These are phyloP conservation scores for Hypoxylon perforatum DNA, from an alignment of 495 filamentous ascomycete genomes.

Conservation along the genomic window DNA sequence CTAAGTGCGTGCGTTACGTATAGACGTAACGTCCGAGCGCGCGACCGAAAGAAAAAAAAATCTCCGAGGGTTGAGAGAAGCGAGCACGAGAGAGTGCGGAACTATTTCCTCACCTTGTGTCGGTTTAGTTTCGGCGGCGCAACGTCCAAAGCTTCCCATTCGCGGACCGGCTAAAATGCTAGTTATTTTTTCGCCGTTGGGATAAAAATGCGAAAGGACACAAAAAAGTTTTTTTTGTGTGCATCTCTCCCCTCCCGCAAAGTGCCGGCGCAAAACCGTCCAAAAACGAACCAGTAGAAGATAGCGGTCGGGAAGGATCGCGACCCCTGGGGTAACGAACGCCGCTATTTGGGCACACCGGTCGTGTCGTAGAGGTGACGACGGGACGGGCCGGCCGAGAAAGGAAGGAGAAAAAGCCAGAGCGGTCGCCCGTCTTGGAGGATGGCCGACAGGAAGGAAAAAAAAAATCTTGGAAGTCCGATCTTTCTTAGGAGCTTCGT, in stretches of 20 bases:
- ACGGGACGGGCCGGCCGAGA: constrained; percentile 43
- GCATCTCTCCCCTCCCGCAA: neutral
- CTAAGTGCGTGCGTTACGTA: neutral
- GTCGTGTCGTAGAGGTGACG: constrained; percentile 21
- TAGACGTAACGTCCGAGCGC: neutral
- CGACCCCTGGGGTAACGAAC: constrained; percentile 18
- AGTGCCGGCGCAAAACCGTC: constrained; percentile 1
- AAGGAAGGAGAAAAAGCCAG: constrained; percentile 36
- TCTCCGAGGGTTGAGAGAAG: constrained; percentile 7
- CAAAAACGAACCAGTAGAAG: constrained; percentile 20
- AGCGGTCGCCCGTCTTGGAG: no score
- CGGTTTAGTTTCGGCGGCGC: neutral
- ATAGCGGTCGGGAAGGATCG: constrained; percentile 36
- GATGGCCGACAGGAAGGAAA: no score
- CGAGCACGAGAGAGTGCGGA: neutral
- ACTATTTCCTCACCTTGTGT: neutral
- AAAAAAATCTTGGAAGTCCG: neutral
- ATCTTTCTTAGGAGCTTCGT: no score
- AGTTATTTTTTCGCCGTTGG: neutral
- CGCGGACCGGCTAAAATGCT: constrained; percentile 8
- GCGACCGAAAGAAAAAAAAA: constrained; percentile 1
- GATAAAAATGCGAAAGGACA: neutral
- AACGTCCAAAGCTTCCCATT: constrained; percentile 16
- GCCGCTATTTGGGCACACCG: constrained; percentile 20
- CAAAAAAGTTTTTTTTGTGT: neutral